A percentile compares a stretch with the other conserved stretches of the same genome.
Conservation (phyloP, 73 alveolate genomes). For the Symbiodinium pilosum region DNA sequence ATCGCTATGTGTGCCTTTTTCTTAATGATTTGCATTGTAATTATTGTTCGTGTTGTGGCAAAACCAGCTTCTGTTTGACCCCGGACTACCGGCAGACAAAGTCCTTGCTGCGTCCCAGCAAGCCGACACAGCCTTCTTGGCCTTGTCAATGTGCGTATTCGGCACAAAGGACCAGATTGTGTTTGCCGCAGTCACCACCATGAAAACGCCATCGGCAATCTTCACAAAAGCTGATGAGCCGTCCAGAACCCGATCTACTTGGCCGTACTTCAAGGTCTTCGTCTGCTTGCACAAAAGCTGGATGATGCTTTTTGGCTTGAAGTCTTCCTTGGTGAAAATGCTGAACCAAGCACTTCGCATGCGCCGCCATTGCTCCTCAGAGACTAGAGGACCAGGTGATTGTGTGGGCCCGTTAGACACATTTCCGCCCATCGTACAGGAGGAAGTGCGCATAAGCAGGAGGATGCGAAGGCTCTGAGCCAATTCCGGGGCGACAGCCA, state of each 20-base stretch:
- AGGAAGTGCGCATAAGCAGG: too few species aligned
- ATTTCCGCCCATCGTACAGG: too few species aligned
- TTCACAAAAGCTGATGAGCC: neutral
- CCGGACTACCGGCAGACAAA: too few species aligned
- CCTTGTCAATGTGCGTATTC: neutral
- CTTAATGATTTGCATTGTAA: too few species aligned
- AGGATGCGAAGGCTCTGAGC: too few species aligned
- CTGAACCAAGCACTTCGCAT: neutral
- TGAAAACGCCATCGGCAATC: slow-evolving; percentile 42
- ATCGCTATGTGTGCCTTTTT: too few species aligned
- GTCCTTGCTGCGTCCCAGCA: neutral
- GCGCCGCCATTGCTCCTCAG: slow-evolving; percentile 20
- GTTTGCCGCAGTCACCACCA: neutral
- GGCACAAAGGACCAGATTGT: slow-evolving; percentile 33
- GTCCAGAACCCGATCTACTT: neutral
- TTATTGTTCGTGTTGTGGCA: too few species aligned
- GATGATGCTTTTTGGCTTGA: neutral
- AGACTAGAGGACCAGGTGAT: too few species aligned
- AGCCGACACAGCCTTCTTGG: neutral
- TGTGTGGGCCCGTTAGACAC: too few species aligned
- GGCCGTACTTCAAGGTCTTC: slow-evolving; percentile 8
- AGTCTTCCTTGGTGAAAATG: neutral
- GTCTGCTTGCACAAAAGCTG: slow-evolving; percentile 37
- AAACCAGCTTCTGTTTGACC: too few species aligned
- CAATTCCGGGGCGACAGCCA: too few species aligned